Evolutionary conservation across 441 rosid genomes (phyloP), one percentile per base, ranked within the genome.

Genomic region (Raphanus hybrid): DNA sequence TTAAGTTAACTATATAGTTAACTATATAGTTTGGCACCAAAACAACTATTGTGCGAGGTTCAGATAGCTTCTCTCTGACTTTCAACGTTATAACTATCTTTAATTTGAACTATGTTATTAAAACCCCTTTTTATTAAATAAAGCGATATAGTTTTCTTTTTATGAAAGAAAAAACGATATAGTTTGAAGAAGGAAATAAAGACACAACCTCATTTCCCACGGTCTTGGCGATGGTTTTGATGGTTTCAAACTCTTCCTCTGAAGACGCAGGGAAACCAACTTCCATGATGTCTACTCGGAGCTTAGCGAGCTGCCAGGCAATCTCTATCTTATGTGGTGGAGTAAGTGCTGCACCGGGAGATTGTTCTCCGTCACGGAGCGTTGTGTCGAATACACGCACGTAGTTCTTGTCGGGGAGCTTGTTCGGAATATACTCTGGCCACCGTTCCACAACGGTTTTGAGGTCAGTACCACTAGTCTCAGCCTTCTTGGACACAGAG

Each of bases 311-410:
- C 78, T 91, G 97, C 45, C 90, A 82, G 4, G 97, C 97, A 8
- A 92, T 87, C 79, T 87, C 88, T 6, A 91, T 87, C 79, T 92
- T 92, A 79, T 92, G 92, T 71, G 87, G 87, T 65, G 97, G 87
- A 26, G 98, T 87, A 58, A 94, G 79, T 15, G 93, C 80, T 78
- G 92, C 98, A 67, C 98, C 98, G 43, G 43, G 43, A 8, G 43
- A 39, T 8, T 92, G 98, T 80, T 94, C 97, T 16, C 98, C 97
- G 65, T 92, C 98, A 37, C 98, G 96, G 78, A 94, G 97, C 35
- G 98, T 62, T 41, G 98, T 92, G 78, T 92, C 97, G 67, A 94
- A 92, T 66, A 94, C 65, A 66, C 98, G 93, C 60, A 39, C 43
- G 1, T 39, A 39, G 43, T 39, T 39, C 43, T 39, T 39, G 43